phyloP scores from a whole-genome alignment of 2,329 filamentous ascomycete species.

The Ceratocystis albifundus region DNA sequence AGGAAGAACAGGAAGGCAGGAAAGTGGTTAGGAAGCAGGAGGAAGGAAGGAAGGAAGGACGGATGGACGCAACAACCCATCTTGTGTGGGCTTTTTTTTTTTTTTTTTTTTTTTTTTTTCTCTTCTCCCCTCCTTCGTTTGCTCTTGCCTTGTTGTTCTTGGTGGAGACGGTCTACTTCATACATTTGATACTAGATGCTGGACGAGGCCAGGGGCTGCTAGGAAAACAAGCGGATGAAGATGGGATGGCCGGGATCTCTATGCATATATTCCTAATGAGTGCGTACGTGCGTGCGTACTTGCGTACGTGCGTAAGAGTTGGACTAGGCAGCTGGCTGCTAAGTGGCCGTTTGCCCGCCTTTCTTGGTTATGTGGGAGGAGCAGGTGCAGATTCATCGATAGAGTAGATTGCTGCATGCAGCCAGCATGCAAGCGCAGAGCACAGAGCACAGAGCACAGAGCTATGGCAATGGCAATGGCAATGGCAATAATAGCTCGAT shows the following conservation, averaged over 20 bases:
- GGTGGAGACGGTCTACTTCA: too few species aligned
- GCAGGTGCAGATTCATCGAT: background rate
- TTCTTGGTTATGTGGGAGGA: background rate
- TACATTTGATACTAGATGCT: too few species aligned
- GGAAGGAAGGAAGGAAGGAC: background rate
- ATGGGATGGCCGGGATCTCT: background rate
- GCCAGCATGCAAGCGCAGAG: background rate
- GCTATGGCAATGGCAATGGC: too few species aligned
- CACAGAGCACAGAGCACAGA: too few species aligned
- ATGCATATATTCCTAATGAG: background rate
- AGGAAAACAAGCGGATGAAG: too few species aligned
- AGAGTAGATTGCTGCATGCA: conserved; percentile 4
- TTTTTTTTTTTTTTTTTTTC: too few species aligned
- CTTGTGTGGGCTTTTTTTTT: background rate
- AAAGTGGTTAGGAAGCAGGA: background rate
- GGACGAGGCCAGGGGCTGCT: too few species aligned
- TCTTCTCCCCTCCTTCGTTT: too few species aligned
- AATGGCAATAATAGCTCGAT: too few species aligned
- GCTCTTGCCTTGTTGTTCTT: background rate
- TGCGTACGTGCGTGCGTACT: background rate
- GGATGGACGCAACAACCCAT: background rate
- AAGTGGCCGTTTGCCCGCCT: background rate
- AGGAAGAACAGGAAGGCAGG: background rate
- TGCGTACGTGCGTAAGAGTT: background rate
- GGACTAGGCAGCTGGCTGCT: background rate